Evolutionary conservation across 768 basidiomycete genomes (phyloP), one percentile per base, ranked within the genome.

Genomic region (Agrocybe praecox): DNA sequence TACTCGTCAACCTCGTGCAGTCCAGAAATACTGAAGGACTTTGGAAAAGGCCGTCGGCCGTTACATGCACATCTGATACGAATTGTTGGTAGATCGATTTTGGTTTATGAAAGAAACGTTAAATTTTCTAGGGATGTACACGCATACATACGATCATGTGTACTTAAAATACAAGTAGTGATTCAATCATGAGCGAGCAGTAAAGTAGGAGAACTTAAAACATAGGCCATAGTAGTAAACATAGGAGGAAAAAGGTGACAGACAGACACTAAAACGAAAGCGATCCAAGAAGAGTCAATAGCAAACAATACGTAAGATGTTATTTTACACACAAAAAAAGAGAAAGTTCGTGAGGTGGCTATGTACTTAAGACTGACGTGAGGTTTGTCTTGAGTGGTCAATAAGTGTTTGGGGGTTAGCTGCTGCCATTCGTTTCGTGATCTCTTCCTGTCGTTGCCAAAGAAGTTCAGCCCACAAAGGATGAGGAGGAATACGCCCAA

Each of bases 381-480:
- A 34, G 6, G 56, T 40, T 29, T n/a, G 52, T 55, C 59, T 57
- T 43, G 55, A 56, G 21, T 52, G 21, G 45, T 59, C 46, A 42
- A 57, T 29, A 9, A 56, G 57, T n/a, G 59, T 57, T 29, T 63
- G 67, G n/a, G 55, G 50, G 10, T 63, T 61, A 22, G 66, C 60
- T 47, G 66, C 60, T 47, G 65, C 55, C 57, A 65, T 65, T 26
- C 70, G 72, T 56, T 77, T 78, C 23, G 69, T 53, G 21, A 75
- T 62, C 50, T 84, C 83, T 53, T 83, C 80, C 63, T 92, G 90
- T 46, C 87, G 82, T 69, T 94, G 89, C 91, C 92, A 93, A 40
- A 94, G 71, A 36, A 96, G 76, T 74, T 96, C 95, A 2, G 89
- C 95, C 95, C 95, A 97, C 12, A 97, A 75, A 2, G 93, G 93